Evolutionary conservation across 1,139 yeast genomes (phyloP).

Genomic region (Hanseniaspora uvarum): DNA sequence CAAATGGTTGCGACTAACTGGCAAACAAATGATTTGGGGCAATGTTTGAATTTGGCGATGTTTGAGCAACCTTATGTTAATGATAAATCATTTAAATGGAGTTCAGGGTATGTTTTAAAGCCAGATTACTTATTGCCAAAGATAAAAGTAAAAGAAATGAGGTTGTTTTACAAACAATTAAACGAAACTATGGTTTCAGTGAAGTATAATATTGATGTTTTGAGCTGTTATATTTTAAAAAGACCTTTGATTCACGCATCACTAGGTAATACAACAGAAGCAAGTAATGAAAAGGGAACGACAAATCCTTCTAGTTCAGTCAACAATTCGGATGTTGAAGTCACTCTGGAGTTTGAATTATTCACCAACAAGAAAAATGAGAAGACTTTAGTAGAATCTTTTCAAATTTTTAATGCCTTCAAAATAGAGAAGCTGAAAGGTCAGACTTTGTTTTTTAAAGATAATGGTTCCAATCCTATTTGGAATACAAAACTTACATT

Average conservation of each 20-base stretch:
- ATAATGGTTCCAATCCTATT: slow-evolving; percentile 75
- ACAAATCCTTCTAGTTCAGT: slow-evolving; percentile 23
- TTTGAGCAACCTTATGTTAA: slow-evolving; percentile 46
- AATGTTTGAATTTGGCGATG: slow-evolving; percentile 80
- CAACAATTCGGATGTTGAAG: slow-evolving; percentile 23
- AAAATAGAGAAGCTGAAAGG: slow-evolving; percentile 19
- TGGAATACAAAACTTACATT: slow-evolving; percentile 57
- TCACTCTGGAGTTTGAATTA: slow-evolving; percentile 25
- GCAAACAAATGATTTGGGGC: slow-evolving; percentile 88
- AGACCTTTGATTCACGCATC: slow-evolving; percentile 38
- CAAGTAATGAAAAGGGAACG: not conserved
- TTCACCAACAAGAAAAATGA: slow-evolving; percentile 26
- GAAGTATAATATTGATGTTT: slow-evolving; percentile 39
- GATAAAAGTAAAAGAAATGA: slow-evolving; percentile 26
- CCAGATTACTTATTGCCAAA: slow-evolving; percentile 38
- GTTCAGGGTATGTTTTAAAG: slow-evolving; percentile 67
- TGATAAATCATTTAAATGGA: slow-evolving; percentile 21
- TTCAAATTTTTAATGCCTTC: slow-evolving; percentile 32
- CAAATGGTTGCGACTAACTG: slow-evolving; percentile 96
- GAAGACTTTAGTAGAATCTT: slow-evolving; percentile 30
- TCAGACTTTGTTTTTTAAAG: slow-evolving; percentile 27
- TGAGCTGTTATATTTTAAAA: slow-evolving; percentile 82
- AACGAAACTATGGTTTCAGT: slow-evolving; percentile 20
- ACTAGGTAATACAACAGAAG: slow-evolving; percentile 23
- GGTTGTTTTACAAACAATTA: slow-evolving; percentile 22